Conservation (phyloP, 768 basidiomycete species). For the Leucosporidium scottii region DNA sequence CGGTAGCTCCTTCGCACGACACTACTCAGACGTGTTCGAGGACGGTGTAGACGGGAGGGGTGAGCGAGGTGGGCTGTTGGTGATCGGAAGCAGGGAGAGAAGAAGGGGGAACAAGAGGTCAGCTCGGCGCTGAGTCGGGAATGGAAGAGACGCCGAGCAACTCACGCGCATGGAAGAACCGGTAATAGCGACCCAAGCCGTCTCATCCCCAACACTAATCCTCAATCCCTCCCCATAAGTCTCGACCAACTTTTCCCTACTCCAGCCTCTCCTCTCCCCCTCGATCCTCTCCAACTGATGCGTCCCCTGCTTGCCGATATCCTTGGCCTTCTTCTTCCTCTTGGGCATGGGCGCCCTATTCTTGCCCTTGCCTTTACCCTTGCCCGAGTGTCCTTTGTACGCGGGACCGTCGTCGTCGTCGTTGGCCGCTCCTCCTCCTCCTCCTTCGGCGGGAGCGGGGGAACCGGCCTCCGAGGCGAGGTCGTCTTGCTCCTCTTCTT, state of each 20-base stretch:
- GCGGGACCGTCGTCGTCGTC: background rate
- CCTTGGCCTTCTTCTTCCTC: background rate
- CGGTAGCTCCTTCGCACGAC: constrained; percentile 71
- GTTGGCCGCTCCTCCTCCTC: background rate
- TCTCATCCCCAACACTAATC: constrained; percentile 66
- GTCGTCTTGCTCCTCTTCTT: background rate
- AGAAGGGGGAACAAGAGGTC: no score
- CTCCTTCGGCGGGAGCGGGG: background rate
- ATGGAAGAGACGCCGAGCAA: constrained; percentile 10
- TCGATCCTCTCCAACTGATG: constrained; percentile 19
- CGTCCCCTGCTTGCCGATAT: constrained; percentile 10
- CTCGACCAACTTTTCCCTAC: background rate
- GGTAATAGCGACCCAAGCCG: constrained; percentile 69
- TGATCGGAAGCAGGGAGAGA: background rate
- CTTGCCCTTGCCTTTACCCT: no score
- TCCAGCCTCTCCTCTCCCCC: constrained; percentile 8
- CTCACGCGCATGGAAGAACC: constrained; percentile 76
- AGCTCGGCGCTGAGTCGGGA: background rate
- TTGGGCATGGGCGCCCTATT: no score
- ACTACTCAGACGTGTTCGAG: constrained; percentile 76
- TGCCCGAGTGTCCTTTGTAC: no score
- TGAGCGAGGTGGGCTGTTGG: constrained; percentile 65
- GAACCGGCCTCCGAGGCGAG: no score
- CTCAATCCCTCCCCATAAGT: constrained; percentile 46
- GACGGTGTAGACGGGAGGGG: constrained; percentile 74